These are phyloP conservation scores for Fusarium heterosporum DNA, from an alignment of 2,329 filamentous ascomycete species.

Conservation along the genomic window DNA sequence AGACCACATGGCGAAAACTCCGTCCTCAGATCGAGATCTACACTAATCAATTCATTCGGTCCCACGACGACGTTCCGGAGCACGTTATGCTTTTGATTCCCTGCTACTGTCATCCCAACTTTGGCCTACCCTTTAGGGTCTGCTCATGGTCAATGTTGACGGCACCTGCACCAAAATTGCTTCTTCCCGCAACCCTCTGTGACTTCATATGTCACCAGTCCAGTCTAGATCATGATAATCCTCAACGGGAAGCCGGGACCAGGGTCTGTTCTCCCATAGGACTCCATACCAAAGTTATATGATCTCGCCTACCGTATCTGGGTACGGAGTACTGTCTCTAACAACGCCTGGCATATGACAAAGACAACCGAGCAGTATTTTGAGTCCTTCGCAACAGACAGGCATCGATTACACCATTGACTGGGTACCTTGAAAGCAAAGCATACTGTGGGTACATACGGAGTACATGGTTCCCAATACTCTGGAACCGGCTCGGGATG, in stretches of 20 bases:
- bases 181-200: conserved; percentile 24
- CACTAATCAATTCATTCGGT: conserved; percentile 43
- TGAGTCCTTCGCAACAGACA: conserved; percentile 35
- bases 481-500: conserved; percentile 40
- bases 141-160: conserved; percentile 22
- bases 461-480: conserved; percentile 33
- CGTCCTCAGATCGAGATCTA: conserved; percentile 46
- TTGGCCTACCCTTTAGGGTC: conserved; percentile 22
- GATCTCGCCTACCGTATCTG: conserved; percentile 11
- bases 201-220: conserved; percentile 32
- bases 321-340: conserved; percentile 4
- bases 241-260: conserved; percentile 36
- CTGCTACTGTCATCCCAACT: conserved; percentile 41
- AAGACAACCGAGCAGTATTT: conserved; percentile 37
- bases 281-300: conserved; percentile 4
- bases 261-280: conserved; percentile 13
- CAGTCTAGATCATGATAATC: conserved; percentile 27
- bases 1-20: conserved; percentile 38
- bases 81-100: conserved; percentile 37
- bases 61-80: conserved; percentile 32
- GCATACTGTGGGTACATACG: conserved; percentile 16
- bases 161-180: conserved; percentile 3
- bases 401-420: conserved; percentile 15
- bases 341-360: conserved; percentile 13
- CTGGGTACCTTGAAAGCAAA: conserved; percentile 19